Conservation (phyloP, 2,329 filamentous ascomycete species). For the Botryotinia globosa region DNA sequence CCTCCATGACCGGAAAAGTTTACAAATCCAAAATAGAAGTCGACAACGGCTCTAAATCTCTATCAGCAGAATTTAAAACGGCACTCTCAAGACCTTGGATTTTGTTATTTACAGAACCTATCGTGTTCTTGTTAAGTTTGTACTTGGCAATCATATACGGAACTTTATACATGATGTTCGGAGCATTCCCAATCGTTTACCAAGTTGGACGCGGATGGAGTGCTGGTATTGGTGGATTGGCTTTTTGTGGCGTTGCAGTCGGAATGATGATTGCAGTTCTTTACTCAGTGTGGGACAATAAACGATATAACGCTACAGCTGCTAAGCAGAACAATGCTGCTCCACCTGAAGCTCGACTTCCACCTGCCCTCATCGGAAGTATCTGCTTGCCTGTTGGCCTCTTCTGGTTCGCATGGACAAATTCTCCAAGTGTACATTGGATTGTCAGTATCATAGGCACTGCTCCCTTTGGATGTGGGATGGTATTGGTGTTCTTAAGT, state of each 20-base stretch:
- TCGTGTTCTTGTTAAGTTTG: conserved; percentile 75
- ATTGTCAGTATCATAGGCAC: conserved; percentile 47
- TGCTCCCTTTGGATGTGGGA: conserved; percentile 43
- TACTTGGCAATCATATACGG: conserved; percentile 55
- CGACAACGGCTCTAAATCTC: conserved; percentile 57
- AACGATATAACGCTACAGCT: conserved; percentile 46
- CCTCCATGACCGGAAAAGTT: conserved; percentile 51
- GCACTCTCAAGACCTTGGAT: conserved; percentile 86
- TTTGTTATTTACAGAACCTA: conserved; percentile 77
- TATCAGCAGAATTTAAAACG: conserved; percentile 65
- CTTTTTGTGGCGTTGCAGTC: conserved; percentile 66
- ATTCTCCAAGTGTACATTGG: conserved; percentile 54
- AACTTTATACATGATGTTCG: conserved; percentile 56
- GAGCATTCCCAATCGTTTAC: conserved; percentile 65
- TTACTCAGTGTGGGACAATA: conserved; percentile 56
- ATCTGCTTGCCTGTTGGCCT: conserved; percentile 60
- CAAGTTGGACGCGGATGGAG: conserved; percentile 57
- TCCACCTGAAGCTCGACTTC: conserved; percentile 64
- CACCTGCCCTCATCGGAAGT: conserved; percentile 59
- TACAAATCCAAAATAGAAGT: conserved; percentile 69
- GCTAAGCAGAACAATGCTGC: conserved; percentile 47
- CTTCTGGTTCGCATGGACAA: conserved; percentile 69
- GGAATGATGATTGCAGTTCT: conserved; percentile 60
- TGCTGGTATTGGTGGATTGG: conserved; percentile 56
- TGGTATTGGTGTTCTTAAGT: conserved; percentile 63